A percentile compares a stretch with the other conserved stretches of the same genome.
phyloP scores from a whole-genome alignment of 169 alveolate genomes.

The Amoebophrya sp. region DNA sequence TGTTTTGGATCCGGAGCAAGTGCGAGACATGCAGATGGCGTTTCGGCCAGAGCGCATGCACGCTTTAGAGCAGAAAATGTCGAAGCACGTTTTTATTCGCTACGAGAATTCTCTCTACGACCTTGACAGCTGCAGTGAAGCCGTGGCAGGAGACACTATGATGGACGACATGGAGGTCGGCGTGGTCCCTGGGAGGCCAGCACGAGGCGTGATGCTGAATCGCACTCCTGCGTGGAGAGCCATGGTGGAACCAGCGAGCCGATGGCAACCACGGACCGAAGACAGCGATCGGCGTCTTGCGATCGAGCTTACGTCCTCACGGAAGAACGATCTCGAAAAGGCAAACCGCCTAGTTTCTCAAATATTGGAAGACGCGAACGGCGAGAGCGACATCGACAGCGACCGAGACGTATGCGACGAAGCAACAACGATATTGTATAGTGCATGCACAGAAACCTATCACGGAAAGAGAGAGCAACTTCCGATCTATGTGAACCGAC shows the following conservation, averaged over 20 bases:
- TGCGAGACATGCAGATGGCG: not conserved
- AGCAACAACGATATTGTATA: not conserved
- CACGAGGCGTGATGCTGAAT: no score
- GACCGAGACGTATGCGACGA: not conserved
- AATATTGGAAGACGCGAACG: not conserved
- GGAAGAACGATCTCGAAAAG: no score
- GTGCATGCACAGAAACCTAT: not conserved
- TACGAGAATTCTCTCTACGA: not conserved
- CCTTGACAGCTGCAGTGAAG: no score
- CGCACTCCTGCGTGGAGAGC: no score
- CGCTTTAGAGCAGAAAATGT: not conserved
- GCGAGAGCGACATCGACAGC: not conserved
- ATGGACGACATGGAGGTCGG: no score
- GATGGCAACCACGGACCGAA: no score
- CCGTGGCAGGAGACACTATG: no score
- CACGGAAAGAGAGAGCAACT: not conserved
- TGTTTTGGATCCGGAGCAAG: not conserved
- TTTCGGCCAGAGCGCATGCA: not conserved
- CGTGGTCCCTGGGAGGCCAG: no score
- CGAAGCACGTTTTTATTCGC: not conserved
- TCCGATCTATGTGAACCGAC: conserved; percentile 5
- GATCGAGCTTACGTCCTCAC: no score
- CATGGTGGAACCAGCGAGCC: no score
- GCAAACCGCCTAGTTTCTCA: no score
- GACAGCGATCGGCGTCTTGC: no score